phyloP scores from a whole-genome alignment of 2,329 filamentous ascomycete genomes.

The Paraphaeosphaeria sporulosa region DNA sequence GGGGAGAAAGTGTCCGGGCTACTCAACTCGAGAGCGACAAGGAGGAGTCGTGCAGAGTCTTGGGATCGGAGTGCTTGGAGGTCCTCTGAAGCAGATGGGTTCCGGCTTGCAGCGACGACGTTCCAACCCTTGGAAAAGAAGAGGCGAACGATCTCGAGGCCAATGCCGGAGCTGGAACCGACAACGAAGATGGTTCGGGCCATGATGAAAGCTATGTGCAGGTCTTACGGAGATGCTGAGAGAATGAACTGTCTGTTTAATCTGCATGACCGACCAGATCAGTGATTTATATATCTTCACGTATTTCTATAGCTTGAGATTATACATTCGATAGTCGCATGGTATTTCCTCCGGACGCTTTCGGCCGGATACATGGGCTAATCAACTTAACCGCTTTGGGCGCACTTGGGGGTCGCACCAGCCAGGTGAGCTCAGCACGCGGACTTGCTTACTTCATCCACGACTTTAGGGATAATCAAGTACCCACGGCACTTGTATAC shows the following conservation, averaged over 20 bases:
- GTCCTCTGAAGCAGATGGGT: not conserved
- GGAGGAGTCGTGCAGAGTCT: not conserved
- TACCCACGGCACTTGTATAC: not conserved
- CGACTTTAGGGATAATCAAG: not conserved
- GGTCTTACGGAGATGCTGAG: not conserved
- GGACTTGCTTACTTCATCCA: not conserved
- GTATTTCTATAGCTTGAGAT: not conserved
- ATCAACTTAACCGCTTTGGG: slow-evolving; percentile 6
- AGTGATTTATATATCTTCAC: not conserved
- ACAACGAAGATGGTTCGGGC: slow-evolving; percentile 3
- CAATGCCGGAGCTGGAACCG: slow-evolving; percentile 7
- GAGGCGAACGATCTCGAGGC: slow-evolving; percentile 4
- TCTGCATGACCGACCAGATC: not conserved
- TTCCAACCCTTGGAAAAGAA: slow-evolving; percentile 4
- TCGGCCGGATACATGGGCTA: not conserved
- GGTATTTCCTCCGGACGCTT: not conserved
- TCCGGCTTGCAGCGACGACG: not conserved
- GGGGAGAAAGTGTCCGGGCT: not conserved
- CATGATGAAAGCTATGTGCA: not conserved
- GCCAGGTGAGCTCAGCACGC: not conserved
- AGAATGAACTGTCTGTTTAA: not conserved
- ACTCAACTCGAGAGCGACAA: not conserved
- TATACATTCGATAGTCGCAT: not conserved
- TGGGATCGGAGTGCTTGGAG: slow-evolving; percentile 1
- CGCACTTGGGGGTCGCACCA: not conserved